A percentile compares a stretch with the other conserved stretches of the same genome.
phyloP scores from a whole-genome alignment of 306 rosid species.

The Acacia acuminata region DNA sequence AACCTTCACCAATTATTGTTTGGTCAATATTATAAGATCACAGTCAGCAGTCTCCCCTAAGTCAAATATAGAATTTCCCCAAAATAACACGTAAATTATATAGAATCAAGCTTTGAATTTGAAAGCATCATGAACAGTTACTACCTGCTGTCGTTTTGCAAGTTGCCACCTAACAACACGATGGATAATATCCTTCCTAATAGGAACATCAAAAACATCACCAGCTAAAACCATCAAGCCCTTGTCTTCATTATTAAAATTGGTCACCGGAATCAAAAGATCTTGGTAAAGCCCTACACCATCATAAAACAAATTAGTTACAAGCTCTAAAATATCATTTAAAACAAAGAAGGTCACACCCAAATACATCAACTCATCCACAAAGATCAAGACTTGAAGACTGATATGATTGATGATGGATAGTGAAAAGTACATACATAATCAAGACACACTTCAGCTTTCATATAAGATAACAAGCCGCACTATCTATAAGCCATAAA shows the following conservation, averaged over 20 bases:
- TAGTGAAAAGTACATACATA: background rate
- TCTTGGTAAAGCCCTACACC: slow-evolving; percentile 76
- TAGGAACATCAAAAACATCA: slow-evolving; percentile 88
- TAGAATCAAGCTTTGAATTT: slow-evolving; percentile 20
- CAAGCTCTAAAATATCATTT: slow-evolving; percentile 11
- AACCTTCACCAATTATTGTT: background rate
- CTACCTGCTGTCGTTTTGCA: slow-evolving; percentile 89
- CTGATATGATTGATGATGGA: slow-evolving; percentile 17
- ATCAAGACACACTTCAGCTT: slow-evolving; percentile 10
- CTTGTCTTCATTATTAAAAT: slow-evolving; percentile 79
- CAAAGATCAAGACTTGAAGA: slow-evolving; percentile 8
- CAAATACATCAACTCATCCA: background rate
- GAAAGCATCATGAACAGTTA: slow-evolving; percentile 24
- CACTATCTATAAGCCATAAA: background rate
- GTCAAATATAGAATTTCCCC: slow-evolving; percentile 15
- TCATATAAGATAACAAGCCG: background rate
- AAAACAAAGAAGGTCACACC: slow-evolving; percentile 14
- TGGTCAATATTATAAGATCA: background rate
- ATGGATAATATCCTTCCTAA: slow-evolving; percentile 89
- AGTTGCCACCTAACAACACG: slow-evolving; percentile 94
- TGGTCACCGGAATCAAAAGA: slow-evolving; percentile 87
- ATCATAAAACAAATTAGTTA: slow-evolving; percentile 27
- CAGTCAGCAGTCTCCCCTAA: slow-evolving; percentile 6
- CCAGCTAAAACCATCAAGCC: slow-evolving; percentile 91
- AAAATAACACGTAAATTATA: slow-evolving; percentile 23